Conservation (phyloP, 805 yeast genomes). For the Metschnikowia noctiluminum region DNA sequence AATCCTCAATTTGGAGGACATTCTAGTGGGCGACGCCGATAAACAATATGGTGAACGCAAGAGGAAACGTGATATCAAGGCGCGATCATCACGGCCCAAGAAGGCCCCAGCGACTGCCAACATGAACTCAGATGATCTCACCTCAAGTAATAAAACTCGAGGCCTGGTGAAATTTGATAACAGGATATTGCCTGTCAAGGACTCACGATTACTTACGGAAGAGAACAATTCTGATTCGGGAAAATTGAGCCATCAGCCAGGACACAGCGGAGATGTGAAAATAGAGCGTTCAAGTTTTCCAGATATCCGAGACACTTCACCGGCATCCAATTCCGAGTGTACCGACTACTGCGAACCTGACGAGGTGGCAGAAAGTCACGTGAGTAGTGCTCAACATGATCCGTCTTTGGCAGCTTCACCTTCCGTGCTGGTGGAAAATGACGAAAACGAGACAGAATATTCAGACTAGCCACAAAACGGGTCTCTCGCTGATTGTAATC, state of each 20-base stretch:
- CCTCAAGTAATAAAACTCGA: too few relatives aligned
- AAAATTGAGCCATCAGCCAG: background rate
- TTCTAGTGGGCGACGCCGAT: conserved; percentile 10
- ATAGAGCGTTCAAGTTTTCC: background rate
- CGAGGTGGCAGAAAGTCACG: conserved; percentile 7
- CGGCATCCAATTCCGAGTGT: background rate
- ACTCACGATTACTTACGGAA: background rate
- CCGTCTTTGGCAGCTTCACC: background rate
- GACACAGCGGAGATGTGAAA: background rate
- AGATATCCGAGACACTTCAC: background rate
- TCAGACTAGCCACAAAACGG: conserved; percentile 6
- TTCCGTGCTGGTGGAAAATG: background rate
- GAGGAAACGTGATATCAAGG: background rate
- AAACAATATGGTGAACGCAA: conserved; percentile 5
- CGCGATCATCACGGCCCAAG: background rate
- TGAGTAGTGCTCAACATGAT: conserved; percentile 1
- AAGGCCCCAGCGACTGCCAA: background rate
- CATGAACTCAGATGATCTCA: background rate
- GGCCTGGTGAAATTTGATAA: too few relatives aligned
- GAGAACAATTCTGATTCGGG: background rate
- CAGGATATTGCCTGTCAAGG: too few relatives aligned
- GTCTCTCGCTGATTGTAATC: background rate
- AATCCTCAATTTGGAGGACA: conserved; percentile 16
- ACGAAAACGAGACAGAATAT: conserved; percentile 15
- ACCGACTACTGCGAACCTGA: conserved; percentile 4